Base-by-base conservation (phyloP, 495 filamentous ascomycete genomes). In the Talaromyces trachyspermus region DNA sequence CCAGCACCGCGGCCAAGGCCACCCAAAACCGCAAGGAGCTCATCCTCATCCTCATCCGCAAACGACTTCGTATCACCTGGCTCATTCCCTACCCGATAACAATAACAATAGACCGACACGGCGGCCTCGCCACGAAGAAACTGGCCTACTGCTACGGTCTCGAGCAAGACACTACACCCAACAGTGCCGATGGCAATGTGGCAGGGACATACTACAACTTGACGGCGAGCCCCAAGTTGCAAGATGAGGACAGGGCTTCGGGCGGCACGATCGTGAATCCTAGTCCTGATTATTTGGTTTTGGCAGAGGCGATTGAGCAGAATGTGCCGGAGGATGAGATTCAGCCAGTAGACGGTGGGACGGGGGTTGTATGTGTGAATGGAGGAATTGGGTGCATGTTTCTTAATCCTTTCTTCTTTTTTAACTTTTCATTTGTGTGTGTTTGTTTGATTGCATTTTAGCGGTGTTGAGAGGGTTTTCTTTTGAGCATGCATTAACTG, bases 71-170 rank as follows among this genome's bases (percentile, higher is more conserved):
- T 61, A 8, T 72, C 70, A 18, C 86, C 87, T 0, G 86, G 86
- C 3, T 81, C 81, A 3, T 90, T 95, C 60, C 89, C 0, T 95
- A 91, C 57, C 88, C 88, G 0, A 72, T 95, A 0, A 92, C 85
- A 0, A 71, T 96, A 15, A 85, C 84, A 1, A 52, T 85, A 9
- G 91, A 97, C 61, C 80, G 87, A 25, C 86, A 92, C 48, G 89
- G 89, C 25, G 86, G 88, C 0, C 58, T 75, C 32, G 59, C 65
- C 3, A 65, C 57, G 17, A 58, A 70, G 52, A 95, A 95, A 64
- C 71, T 79, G 58, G 64, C 84, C 0, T 94, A 86, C 56, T 81
- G 81, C 59, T 85, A 88, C 55, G 72, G 69, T 0, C 63, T 95
- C 52, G 70, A 81, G 41, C 64, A 66, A 10, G 2, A 26, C 22